phyloP scores from a whole-genome alignment of 192 early-diverging fungal genomes.

The Gamsiella multidivaricata region DNA sequence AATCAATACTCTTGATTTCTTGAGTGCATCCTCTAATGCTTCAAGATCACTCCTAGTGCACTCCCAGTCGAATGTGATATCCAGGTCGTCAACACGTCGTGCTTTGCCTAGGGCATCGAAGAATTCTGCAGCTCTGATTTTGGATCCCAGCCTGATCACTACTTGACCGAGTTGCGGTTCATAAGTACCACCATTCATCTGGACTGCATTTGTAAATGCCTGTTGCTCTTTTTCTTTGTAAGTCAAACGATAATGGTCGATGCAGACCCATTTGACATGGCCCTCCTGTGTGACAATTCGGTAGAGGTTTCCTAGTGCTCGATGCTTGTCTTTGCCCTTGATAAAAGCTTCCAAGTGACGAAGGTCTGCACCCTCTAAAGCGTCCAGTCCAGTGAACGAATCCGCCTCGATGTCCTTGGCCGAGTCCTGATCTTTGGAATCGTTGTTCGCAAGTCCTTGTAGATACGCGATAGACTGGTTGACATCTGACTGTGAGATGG shows the following conservation, averaged over 20 bases:
- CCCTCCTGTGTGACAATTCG: too few species aligned
- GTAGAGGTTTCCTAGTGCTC: too few species aligned
- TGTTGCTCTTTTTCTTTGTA: background rate
- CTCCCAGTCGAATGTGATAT: too few species aligned
- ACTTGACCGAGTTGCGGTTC: background rate
- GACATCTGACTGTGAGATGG: too few species aligned
- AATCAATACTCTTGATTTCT: background rate
- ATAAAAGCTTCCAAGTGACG: background rate
- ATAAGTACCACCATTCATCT: background rate
- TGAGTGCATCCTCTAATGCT: constrained; percentile 1
- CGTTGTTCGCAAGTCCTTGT: too few species aligned
- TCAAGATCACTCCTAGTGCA: constrained; percentile 6
- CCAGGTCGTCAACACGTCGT: too few species aligned
- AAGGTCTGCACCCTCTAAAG: background rate
- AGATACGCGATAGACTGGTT: too few species aligned
- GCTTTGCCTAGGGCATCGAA: too few species aligned
- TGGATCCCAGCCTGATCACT: background rate
- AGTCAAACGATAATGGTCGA: background rate
- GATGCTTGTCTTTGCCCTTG: too few species aligned
- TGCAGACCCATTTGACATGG: constrained; percentile 4
- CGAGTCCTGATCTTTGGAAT: too few species aligned
- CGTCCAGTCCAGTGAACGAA: too few species aligned
- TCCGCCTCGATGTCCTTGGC: too few species aligned
- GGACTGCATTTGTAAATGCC: background rate
- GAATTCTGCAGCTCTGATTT: background rate